A percentile compares a stretch with the other conserved stretches of the same genome.
Evolutionary conservation across 2,329 filamentous ascomycete genomes (phyloP).

Genomic region (Aspergillus vadensis): DNA sequence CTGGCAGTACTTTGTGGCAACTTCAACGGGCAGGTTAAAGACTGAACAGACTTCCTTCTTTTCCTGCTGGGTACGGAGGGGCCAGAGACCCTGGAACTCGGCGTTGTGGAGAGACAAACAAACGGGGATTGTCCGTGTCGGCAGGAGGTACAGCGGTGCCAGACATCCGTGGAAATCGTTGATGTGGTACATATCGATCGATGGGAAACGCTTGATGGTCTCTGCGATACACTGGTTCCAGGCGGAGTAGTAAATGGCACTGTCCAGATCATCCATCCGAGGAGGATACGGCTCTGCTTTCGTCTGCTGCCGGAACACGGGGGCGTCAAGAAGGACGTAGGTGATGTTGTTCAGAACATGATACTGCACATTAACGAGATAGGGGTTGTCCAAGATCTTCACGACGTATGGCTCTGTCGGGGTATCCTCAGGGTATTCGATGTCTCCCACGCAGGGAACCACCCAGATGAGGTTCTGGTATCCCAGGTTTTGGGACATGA

Average conservation of each 20-base stretch:
- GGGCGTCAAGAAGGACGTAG: slow-evolving; percentile 66
- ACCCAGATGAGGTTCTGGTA: slow-evolving; percentile 67
- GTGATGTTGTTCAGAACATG: slow-evolving; percentile 66
- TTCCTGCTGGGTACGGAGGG: slow-evolving; percentile 62
- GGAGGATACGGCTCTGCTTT: slow-evolving; percentile 64
- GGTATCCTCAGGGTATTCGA: slow-evolving; percentile 63
- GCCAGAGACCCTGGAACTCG: slow-evolving; percentile 69
- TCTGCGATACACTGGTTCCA: slow-evolving; percentile 71
- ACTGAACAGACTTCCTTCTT: slow-evolving; percentile 64
- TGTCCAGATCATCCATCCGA: slow-evolving; percentile 68
- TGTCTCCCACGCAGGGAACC: slow-evolving; percentile 61
- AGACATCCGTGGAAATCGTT: slow-evolving; percentile 66
- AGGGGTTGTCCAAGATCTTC: slow-evolving; percentile 60
- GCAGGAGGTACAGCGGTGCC: slow-evolving; percentile 65
- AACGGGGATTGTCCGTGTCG: slow-evolving; percentile 58
- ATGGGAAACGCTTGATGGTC: slow-evolving; percentile 60
- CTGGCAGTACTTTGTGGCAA: slow-evolving; percentile 63
- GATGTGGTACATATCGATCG: slow-evolving; percentile 63
- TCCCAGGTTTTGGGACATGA: slow-evolving; percentile 66
- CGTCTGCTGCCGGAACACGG: slow-evolving; percentile 65
- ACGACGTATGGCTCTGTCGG: slow-evolving; percentile 62
- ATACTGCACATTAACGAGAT: slow-evolving; percentile 64
- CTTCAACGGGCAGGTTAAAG: slow-evolving; percentile 60
- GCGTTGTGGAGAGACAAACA: slow-evolving; percentile 68
- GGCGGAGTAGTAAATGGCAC: slow-evolving; percentile 67